Base-by-base conservation (phyloP, 2,329 filamentous ascomycete species). In the Trichoderma citrinoviride region DNA sequence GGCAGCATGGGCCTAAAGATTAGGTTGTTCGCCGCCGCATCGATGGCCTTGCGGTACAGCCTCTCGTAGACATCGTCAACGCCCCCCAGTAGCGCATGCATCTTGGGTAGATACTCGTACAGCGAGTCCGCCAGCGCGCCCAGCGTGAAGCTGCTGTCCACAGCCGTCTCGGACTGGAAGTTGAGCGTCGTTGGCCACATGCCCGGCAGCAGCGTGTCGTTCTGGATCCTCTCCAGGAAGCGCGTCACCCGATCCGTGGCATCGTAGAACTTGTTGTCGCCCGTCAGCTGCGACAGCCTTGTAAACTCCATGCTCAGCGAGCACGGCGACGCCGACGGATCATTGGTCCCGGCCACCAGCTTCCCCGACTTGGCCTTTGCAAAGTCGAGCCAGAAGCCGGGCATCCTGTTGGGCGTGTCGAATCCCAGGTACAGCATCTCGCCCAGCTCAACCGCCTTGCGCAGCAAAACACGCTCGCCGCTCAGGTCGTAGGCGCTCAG, bases 241-340 rank as follows among this genome's bases (percentile, higher is more conserved):
- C 89, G 83, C 8, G 89, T 91, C 54, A 96, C 86, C 10, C 90
- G 84, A 65, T 89, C 87, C 64, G 92, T 84, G 1, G 90, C 91
- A 73, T 93, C 91, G 73, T 89, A 93, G 76, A 90, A 94, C 73
- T 89, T 92, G 57, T 83, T 76, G 66, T 93, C 82, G 41, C 86
- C 86, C 0, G 90, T 92, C 37, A 93, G 77, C 75, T 93, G 90
- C 7, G 89, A 87, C 46, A 94, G 80, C 5, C 89, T 81, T 1
- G 89, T 91, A 73, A 94, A 92, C 72, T 93, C 90, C 71, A 94
- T 76, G 8, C 86, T 87, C 50, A 93, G 78, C 1, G 89, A 91
- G n/a, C 88, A 89, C 0, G 79, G 76, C 3, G 79, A 78, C 0
- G 82, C 82, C n/a, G 78, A 77, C 1, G 78, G 72, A 54, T 81